Evolutionary conservation across 2,329 filamentous ascomycete genomes (phyloP).

Genomic region (Cryphonectria radicalis): DNA sequence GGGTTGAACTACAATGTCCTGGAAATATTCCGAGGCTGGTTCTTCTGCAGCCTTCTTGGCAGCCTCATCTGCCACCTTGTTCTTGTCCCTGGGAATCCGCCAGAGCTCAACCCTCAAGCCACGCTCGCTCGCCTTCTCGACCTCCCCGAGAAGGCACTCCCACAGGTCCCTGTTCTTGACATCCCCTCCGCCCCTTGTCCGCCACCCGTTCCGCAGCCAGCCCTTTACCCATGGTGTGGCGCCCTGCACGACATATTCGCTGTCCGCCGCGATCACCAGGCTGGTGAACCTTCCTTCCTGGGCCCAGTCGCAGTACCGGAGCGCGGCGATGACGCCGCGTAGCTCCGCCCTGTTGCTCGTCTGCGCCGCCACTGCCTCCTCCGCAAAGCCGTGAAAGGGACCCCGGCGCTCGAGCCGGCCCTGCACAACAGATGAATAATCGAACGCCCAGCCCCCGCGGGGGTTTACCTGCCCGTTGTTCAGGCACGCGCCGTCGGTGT

Average conservation of each 20-base stretch:
- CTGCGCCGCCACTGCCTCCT: conserved; percentile 40
- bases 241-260: conserved; percentile 53
- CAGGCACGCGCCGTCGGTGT: conserved; percentile 20
- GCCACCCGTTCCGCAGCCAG: conserved; percentile 54
- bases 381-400: conserved; percentile 36
- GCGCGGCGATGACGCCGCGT: conserved; percentile 55
- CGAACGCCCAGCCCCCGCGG: conserved; percentile 47
- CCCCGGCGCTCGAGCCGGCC: conserved; percentile 49
- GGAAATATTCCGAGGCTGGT: not conserved
- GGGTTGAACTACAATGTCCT: not conserved
- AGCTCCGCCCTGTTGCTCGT: conserved; percentile 61
- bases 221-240: conserved; percentile 46
- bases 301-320: conserved; percentile 50
- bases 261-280: conserved; percentile 59
- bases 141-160: conserved; percentile 43
- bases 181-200: conserved; percentile 35
- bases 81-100: conserved; percentile 11
- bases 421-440: no score
- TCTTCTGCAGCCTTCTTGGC: conserved; percentile 11
- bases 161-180: conserved; percentile 60
- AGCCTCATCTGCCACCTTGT: conserved; percentile 9
- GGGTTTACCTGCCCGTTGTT: conserved; percentile 34
- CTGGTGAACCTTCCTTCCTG: conserved; percentile 42
- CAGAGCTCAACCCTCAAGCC: conserved; percentile 4
- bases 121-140: not conserved